A percentile compares a stretch with the other conserved stretches of the same genome.
Conservation (phyloP, 257 asterid genomes). For the Gentiana straminea region DNA sequence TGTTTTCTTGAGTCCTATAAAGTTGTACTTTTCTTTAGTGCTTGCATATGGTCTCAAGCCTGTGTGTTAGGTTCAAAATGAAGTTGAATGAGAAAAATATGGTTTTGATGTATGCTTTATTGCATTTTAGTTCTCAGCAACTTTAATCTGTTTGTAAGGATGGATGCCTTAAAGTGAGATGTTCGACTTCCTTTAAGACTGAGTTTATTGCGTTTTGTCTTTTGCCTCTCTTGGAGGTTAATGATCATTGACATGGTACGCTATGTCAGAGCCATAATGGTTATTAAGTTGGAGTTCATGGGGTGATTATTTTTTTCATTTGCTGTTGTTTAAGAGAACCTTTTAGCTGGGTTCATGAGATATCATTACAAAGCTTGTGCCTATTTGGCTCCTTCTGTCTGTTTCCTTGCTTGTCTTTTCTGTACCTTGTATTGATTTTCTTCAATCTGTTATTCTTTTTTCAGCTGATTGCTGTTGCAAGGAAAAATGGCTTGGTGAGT, state of each 20-base stretch:
- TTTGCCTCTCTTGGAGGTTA: not conserved
- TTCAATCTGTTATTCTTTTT: slow-evolving; percentile 13
- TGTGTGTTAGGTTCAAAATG: too few relatives aligned
- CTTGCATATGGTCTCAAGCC: too few relatives aligned
- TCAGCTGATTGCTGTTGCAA: slow-evolving; percentile 74
- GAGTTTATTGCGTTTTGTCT: not conserved
- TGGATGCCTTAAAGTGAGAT: not conserved
- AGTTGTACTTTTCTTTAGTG: too few relatives aligned
- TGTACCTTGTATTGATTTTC: slow-evolving; percentile 1
- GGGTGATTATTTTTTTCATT: not conserved
- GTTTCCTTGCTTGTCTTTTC: not conserved
- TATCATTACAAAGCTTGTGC: not conserved
- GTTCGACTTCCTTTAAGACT: not conserved
- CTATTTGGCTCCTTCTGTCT: not conserved
- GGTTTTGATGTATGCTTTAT: not conserved
- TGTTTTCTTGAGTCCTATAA: too few relatives aligned
- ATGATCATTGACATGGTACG: not conserved
- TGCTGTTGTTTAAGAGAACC: not conserved
- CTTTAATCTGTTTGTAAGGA: not conserved
- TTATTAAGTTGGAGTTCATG: not conserved
- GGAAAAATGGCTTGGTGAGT: slow-evolving; percentile 73
- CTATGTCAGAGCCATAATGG: too few relatives aligned
- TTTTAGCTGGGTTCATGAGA: not conserved
- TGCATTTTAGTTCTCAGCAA: not conserved
- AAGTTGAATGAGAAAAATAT: not conserved